These are phyloP conservation scores for Myxozyma udenii DNA, from an alignment of 805 yeast genomes.

Conservation along the genomic window DNA sequence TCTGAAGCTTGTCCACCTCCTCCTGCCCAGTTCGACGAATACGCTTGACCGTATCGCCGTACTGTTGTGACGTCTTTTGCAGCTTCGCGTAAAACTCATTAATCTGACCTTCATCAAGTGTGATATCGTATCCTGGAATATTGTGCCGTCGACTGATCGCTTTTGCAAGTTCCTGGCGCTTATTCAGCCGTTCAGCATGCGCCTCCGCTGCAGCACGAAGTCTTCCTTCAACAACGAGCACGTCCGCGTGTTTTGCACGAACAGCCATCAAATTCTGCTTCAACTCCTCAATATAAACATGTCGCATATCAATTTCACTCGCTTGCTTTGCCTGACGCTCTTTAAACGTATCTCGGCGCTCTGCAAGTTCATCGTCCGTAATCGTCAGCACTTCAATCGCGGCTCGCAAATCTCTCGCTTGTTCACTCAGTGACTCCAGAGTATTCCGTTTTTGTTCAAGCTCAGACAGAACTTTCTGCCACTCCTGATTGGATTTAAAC, in stretches of 20 bases:
- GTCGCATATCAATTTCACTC: slow-evolving; percentile 29
- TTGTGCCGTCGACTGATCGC: slow-evolving; percentile 7
- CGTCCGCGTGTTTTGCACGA: slow-evolving; percentile 40
- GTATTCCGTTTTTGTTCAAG: slow-evolving; percentile 56
- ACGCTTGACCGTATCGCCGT: slow-evolving; percentile 12
- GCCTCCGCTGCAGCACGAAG: slow-evolving; percentile 44
- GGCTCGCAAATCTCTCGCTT: slow-evolving; percentile 49
- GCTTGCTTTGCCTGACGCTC: slow-evolving; percentile 28
- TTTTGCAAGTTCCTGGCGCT: slow-evolving; percentile 21
- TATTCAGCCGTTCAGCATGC: slow-evolving; percentile 14
- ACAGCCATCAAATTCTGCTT: neutral
- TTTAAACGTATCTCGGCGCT: slow-evolving; percentile 46
- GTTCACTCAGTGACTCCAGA: slow-evolving; percentile 47
- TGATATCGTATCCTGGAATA: slow-evolving; percentile 18
- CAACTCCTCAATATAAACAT: neutral
- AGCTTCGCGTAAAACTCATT: slow-evolving; percentile 12
- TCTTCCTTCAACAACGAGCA: slow-evolving; percentile 55
- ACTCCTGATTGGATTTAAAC: slow-evolving; percentile 76
- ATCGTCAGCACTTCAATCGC: slow-evolving; percentile 50
- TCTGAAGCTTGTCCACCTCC: slow-evolving; percentile 34
- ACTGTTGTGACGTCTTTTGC: neutral
- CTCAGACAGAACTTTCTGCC: slow-evolving; percentile 65
- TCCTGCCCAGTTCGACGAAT: slow-evolving; percentile 33
- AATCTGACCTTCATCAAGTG: slow-evolving; percentile 13
- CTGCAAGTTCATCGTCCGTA: slow-evolving; percentile 44